These are phyloP conservation scores for Periconia sp. DNA, from an alignment of 2,329 filamentous ascomycete species.

Conservation along the genomic window DNA sequence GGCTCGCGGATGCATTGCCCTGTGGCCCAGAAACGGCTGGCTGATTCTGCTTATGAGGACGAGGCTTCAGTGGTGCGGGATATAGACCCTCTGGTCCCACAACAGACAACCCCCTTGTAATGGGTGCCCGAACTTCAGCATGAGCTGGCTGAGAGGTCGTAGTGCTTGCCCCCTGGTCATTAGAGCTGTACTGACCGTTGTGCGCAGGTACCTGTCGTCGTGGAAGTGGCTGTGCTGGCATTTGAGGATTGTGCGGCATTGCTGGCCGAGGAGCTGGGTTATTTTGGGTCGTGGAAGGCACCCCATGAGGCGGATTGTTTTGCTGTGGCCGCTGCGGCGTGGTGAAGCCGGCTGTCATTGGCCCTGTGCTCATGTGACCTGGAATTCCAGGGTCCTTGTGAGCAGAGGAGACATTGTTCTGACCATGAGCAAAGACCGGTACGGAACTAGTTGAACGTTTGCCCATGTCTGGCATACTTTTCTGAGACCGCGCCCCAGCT, in stretches of 20 bases:
- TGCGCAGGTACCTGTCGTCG: no score
- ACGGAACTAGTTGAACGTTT: not conserved
- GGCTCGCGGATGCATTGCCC: no score
- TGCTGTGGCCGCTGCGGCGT: not conserved
- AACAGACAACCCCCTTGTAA: no score
- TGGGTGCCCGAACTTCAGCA: no score
- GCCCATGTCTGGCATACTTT: slow-evolving; percentile 21
- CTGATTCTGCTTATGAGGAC: slow-evolving; percentile 6
- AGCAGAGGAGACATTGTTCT: slow-evolving; percentile 1
- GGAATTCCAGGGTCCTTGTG: not conserved
- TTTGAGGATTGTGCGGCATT: no score
- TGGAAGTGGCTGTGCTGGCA: no score
- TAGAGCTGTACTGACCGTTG: no score
- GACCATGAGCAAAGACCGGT: slow-evolving; percentile 5
- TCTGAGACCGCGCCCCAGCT: slow-evolving; percentile 6
- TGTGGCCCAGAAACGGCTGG: not conserved
- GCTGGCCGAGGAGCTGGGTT: no score
- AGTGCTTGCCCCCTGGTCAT: no score
- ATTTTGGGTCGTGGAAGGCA: no score
- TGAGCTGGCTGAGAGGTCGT: slow-evolving; percentile 8
- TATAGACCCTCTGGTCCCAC: slow-evolving; percentile 15
- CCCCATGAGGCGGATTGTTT: not conserved
- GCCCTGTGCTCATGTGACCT: no score
- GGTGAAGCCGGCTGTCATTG: not conserved
- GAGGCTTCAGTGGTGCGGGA: slow-evolving; percentile 8